Base-by-base conservation (phyloP, 129 eudicot species). In the Rutidosis leptorrhynchoides region DNA sequence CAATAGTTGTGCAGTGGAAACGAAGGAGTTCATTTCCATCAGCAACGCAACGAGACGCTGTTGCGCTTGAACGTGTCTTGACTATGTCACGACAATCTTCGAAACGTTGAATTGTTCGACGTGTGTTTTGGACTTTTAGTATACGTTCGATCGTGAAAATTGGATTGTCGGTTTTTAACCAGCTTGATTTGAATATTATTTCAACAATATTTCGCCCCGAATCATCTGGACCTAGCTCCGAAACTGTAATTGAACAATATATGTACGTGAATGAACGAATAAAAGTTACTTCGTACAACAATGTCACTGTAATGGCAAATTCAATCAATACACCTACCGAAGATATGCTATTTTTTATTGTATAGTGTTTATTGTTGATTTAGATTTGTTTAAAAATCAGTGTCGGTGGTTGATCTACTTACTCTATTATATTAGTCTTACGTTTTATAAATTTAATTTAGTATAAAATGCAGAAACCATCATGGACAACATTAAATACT, bases 1-100 rank as follows among this genome's bases (percentile, higher is more conserved):
- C 37, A 48, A 91, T 42, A 19, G 94, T 83, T 48, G 97, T 91
- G 83, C 84, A 91, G 43, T 87, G 94, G 83, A 91, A 91, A 30
- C 97, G 71, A n/a, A 91, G 90, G 62, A 91, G 96, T 64, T 91
- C 97, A n/a, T 91, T 91, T 64, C 97, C 97, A 30, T 91, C 97
- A 16, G 97, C 97, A 1, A 83, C 79, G 77, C 97, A 85, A n/a
- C 97, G 84, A 0, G 95, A 53, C 74, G 81, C 88, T 77, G 54
- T 81, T 65, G 97, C 65, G 80, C 24, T 69, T 65, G 97, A 81
- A 46, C 87, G 85, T 53, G 71, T 26, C 75, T 91, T 91, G 45
- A 91, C 87, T 46, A 75, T 52, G 73, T 91, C 94, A 48, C 97
- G 77, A 35, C 87, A 91, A 65, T 91, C 97, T n/a, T 91, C 97